These are phyloP conservation scores for Akanthomyces lecanii DNA, from an alignment of 2,329 filamentous ascomycete genomes.

Conservation along the genomic window DNA sequence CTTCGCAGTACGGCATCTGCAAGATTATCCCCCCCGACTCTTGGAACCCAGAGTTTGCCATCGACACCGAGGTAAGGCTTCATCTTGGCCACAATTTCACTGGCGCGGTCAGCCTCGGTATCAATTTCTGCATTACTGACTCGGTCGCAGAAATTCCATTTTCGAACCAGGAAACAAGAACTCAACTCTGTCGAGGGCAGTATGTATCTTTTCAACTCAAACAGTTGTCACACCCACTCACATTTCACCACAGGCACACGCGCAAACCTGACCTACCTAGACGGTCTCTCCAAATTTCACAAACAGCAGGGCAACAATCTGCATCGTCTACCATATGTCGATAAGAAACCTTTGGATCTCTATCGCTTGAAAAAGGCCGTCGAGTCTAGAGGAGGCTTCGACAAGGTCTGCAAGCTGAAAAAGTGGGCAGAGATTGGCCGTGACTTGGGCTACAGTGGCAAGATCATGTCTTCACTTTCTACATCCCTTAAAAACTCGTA, in stretches of 20 bases:
- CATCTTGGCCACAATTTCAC: not conserved
- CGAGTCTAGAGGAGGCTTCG: slow-evolving; percentile 89
- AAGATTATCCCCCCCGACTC: slow-evolving; percentile 91
- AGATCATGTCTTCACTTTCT: slow-evolving; percentile 98
- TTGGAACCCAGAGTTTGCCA: slow-evolving; percentile 93
- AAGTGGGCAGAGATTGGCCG: slow-evolving; percentile 99
- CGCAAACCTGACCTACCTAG: slow-evolving; percentile 92
- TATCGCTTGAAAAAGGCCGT: slow-evolving; percentile 97
- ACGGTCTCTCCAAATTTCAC: slow-evolving; percentile 93
- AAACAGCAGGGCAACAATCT: slow-evolving; percentile 93
- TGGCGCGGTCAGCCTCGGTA: not conserved
- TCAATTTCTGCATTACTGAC: slow-evolving; percentile 18
- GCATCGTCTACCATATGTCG: slow-evolving; percentile 90
- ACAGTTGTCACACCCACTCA: not conserved
- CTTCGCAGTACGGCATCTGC: slow-evolving; percentile 82
- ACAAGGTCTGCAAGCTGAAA: slow-evolving; percentile 93
- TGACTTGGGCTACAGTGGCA: slow-evolving; percentile 94
- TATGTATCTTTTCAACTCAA: slow-evolving; percentile 43
- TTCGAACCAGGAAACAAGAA: slow-evolving; percentile 92
- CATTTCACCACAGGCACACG: slow-evolving; percentile 64
- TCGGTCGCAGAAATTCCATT: slow-evolving; percentile 77
- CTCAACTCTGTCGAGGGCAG: slow-evolving; percentile 97
- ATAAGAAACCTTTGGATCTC: slow-evolving; percentile 93
- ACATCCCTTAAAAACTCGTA: slow-evolving; percentile 98
- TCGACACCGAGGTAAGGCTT: slow-evolving; percentile 79